A percentile compares a stretch with the other conserved stretches of the same genome.
These are phyloP conservation scores for Sporothrix curviconia DNA, from an alignment of 2,329 filamentous ascomycete genomes.

Conservation along the genomic window DNA sequence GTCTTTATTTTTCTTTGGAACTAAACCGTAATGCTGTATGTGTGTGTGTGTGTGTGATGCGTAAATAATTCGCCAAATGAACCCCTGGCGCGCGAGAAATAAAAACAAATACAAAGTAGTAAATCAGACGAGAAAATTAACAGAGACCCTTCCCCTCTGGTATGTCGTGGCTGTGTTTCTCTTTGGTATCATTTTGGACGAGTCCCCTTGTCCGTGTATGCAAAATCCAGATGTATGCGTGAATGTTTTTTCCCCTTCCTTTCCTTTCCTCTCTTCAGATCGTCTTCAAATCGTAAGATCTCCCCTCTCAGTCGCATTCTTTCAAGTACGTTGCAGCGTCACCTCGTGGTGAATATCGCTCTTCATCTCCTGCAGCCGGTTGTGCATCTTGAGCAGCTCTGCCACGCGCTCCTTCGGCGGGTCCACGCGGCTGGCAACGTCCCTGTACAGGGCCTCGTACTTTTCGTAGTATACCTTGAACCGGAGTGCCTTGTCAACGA, in stretches of 20 bases:
- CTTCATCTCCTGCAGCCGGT: constrained; percentile 51
- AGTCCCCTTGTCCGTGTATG: background rate
- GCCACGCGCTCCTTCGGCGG: constrained; percentile 46
- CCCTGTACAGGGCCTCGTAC: constrained; percentile 51
- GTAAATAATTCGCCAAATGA: background rate
- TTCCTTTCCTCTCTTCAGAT: background rate
- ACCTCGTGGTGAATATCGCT: constrained; percentile 47
- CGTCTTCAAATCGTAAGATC: background rate
- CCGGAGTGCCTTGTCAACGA: constrained; percentile 46
- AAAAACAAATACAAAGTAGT: background rate
- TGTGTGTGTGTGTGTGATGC: background rate
- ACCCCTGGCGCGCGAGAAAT: background rate
- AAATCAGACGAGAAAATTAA: background rate
- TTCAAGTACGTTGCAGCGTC: constrained; percentile 13
- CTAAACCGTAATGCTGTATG: background rate
- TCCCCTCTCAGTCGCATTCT: background rate
- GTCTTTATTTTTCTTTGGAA: background rate
- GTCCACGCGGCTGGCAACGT: constrained; percentile 45
- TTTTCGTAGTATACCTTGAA: constrained; percentile 52
- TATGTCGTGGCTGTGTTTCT: background rate
- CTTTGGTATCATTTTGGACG: constrained; percentile 6
- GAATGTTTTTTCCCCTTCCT: background rate
- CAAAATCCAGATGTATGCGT: background rate
- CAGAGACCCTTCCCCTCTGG: background rate
- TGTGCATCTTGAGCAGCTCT: constrained; percentile 48